These are phyloP conservation scores for Hypsizygus ulmarius DNA, from an alignment of 1,284 basidiomycete genomes.

Conservation along the genomic window DNA sequence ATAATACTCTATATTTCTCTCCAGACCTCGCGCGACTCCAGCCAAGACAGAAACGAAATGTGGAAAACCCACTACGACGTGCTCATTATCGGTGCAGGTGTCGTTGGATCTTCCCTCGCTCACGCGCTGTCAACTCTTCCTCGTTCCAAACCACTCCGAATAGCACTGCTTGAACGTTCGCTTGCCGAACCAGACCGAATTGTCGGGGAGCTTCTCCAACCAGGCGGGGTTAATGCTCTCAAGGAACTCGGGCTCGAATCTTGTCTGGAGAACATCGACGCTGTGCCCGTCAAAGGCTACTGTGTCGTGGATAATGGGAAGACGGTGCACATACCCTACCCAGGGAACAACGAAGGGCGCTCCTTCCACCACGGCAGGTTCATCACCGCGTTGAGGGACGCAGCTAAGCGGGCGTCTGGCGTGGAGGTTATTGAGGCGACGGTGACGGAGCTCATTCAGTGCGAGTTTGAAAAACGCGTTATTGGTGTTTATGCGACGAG, in stretches of 20 bases:
- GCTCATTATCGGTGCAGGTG: constrained; percentile 87
- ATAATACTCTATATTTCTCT: not conserved
- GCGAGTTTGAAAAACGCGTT: constrained; percentile 28
- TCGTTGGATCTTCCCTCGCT: constrained; percentile 79
- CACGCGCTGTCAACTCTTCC: constrained; percentile 61
- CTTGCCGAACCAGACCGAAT: constrained; percentile 93
- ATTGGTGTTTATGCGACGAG: constrained; percentile 38
- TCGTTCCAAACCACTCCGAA: constrained; percentile 60
- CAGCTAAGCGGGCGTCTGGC: constrained; percentile 56
- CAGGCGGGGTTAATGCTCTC: constrained; percentile 84
- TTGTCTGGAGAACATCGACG: constrained; percentile 84
- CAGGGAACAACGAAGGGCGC: constrained; percentile 66
- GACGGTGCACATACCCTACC: constrained; percentile 88
- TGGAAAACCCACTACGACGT: constrained; percentile 57
- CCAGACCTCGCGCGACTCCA: not conserved
- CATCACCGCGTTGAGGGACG: constrained; percentile 74
- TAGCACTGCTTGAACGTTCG: constrained; percentile 85
- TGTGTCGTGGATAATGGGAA: constrained; percentile 72
- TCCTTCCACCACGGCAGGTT: constrained; percentile 97
- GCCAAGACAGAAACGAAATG: constrained; percentile 4
- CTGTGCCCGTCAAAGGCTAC: constrained; percentile 85
- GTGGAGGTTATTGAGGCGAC: constrained; percentile 84
- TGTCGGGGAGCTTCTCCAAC: constrained; percentile 96
- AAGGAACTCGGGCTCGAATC: constrained; percentile 74
- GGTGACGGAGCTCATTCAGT: constrained; percentile 64